A percentile compares a stretch with the other conserved stretches of the same genome.
Evolutionary conservation across 2,329 filamentous ascomycete species (phyloP).

Genomic region (Lachnellula willkommii): DNA sequence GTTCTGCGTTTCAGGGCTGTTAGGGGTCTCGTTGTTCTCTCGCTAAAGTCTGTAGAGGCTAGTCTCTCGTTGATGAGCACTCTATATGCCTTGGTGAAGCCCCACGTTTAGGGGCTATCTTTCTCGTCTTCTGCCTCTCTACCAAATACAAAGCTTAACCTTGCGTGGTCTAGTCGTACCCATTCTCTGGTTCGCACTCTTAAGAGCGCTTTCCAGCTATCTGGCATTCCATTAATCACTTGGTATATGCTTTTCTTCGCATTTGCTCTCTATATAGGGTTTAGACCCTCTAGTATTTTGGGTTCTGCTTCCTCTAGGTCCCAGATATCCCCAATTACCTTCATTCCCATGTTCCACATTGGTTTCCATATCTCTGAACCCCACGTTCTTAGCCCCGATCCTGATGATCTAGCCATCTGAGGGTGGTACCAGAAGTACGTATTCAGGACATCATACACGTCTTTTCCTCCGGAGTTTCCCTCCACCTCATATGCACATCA

Average conservation of each 20-base stretch:
- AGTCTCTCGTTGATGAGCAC: not conserved
- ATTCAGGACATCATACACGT: not conserved
- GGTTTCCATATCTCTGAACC: not conserved
- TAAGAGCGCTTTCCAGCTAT: not conserved
- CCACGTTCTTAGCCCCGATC: not conserved
- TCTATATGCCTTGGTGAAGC: not conserved
- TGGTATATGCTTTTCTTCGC: not conserved
- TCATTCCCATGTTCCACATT: not conserved
- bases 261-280: not conserved
- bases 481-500: slow-evolving; percentile 8
- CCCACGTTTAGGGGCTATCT: not conserved
- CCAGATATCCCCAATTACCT: not conserved
- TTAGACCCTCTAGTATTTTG: not conserved
- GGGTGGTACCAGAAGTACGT: not conserved
- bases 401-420: not conserved
- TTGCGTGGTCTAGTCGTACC: not conserved
- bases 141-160: not conserved
- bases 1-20: not conserved
- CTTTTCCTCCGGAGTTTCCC: slow-evolving; percentile 1
- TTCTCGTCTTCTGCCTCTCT: not conserved
- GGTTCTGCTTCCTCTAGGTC: not conserved
- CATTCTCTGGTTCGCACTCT: not conserved
- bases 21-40: not conserved
- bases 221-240: not conserved
- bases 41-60: not conserved